These are phyloP conservation scores for Fagus crenata DNA, from an alignment of 306 rosid genomes.

Conservation along the genomic window DNA sequence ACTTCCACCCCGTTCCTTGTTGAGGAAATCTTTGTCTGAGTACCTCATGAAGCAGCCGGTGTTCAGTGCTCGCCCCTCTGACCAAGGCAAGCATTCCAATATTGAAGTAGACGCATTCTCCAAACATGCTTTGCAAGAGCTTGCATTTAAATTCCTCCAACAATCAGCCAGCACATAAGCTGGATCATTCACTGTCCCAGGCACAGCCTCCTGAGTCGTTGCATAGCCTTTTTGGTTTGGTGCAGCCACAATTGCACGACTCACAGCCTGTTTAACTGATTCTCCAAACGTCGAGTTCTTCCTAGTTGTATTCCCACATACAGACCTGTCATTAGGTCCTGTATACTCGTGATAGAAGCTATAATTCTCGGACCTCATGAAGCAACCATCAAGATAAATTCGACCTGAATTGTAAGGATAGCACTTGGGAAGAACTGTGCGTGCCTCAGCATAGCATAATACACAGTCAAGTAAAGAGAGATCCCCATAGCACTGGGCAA, in stretches of 20 bases:
- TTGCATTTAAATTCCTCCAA: constrained; percentile 70
- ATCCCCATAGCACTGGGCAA: constrained; percentile 93
- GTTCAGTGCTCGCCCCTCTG: constrained; percentile 74
- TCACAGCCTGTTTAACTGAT: constrained; percentile 53
- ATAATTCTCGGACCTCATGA: constrained; percentile 85
- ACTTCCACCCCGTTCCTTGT: constrained; percentile 44
- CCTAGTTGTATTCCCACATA: constrained; percentile 61
- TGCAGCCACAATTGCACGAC: constrained; percentile 47
- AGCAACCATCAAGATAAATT: constrained; percentile 86
- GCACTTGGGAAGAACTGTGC: constrained; percentile 81
- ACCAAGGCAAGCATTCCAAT: constrained; percentile 67
- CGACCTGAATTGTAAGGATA: constrained; percentile 69
- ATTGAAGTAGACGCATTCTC: constrained; percentile 65
- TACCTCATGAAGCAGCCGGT: constrained; percentile 96
- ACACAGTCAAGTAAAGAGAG: constrained; percentile 79
- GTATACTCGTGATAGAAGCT: constrained; percentile 58
- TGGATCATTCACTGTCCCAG: constrained; percentile 47
- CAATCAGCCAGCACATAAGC: constrained; percentile 77
- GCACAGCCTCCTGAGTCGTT: constrained; percentile 34
- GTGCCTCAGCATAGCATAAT: constrained; percentile 79
- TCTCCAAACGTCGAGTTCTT: constrained; percentile 42
- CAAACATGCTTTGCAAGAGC: constrained; percentile 70
- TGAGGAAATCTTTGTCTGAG: constrained; percentile 74
- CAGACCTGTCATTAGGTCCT: constrained; percentile 55
- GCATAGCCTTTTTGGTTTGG: constrained; percentile 55